Percentiles rank a stretch among this genome's conserved stretches.
phyloP scores from a whole-genome alignment of 768 basidiomycete genomes.

The Boletus coccyginus region DNA sequence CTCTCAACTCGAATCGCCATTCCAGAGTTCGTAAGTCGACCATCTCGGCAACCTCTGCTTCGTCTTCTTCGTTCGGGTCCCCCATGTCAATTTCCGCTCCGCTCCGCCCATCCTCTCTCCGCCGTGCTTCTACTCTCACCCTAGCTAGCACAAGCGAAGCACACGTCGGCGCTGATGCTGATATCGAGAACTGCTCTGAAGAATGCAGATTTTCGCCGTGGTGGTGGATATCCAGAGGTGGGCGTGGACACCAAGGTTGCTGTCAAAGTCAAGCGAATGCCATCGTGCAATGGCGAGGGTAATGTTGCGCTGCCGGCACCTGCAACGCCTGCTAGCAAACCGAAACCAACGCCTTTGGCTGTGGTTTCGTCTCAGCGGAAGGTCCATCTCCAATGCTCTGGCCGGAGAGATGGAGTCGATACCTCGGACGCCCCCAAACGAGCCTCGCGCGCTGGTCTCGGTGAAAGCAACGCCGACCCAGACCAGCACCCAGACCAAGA shows the following conservation, averaged over 20 bases:
- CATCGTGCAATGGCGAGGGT: slow-evolving; percentile 45
- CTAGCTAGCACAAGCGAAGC: slow-evolving; percentile 21
- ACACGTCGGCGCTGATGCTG: slow-evolving; percentile 5
- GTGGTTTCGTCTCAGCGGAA: slow-evolving; percentile 3
- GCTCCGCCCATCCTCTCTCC: slow-evolving; percentile 44
- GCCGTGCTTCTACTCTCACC: slow-evolving; percentile 34
- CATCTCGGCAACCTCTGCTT: slow-evolving; percentile 26
- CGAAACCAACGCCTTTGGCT: slow-evolving; percentile 5
- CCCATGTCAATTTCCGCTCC: slow-evolving; percentile 37
- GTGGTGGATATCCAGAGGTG: slow-evolving; percentile 16
- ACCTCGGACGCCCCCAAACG: slow-evolving; percentile 28
- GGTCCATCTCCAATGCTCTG: not conserved
- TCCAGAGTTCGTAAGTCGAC: slow-evolving; percentile 28
- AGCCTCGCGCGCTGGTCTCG: slow-evolving; percentile 1
- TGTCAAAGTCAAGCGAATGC: slow-evolving; percentile 43
- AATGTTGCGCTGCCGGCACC: not conserved
- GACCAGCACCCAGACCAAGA: slow-evolving; percentile 13
- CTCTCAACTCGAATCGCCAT: slow-evolving; percentile 47
- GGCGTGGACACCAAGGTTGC: slow-evolving; percentile 18
- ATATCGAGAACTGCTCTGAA: slow-evolving; percentile 10
- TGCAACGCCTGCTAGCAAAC: slow-evolving; percentile 11
- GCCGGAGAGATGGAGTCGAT: slow-evolving; percentile 5
- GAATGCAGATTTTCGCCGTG: slow-evolving; percentile 8
- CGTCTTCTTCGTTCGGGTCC: slow-evolving; percentile 35
- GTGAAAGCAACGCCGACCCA: slow-evolving; percentile 22